phyloP scores from a whole-genome alignment of 1,284 basidiomycete genomes.

The Apiotrichum porosum region DNA sequence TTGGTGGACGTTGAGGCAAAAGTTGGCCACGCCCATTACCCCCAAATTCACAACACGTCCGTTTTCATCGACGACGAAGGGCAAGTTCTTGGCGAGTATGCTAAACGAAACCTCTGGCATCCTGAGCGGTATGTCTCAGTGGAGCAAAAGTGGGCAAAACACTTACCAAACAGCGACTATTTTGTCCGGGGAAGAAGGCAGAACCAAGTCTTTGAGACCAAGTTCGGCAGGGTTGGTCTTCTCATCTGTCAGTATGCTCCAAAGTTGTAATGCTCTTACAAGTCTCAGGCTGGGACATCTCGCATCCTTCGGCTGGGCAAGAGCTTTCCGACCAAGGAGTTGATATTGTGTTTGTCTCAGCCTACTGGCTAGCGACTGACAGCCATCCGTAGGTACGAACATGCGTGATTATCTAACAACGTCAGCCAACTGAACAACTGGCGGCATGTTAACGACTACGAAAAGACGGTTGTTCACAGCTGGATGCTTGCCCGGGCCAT shows the following conservation, averaged over 20 bases:
- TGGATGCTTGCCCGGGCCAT: conserved; percentile 33
- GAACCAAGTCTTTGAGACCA: conserved; percentile 36
- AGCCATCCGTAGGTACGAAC: conserved; percentile 38
- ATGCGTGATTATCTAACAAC: too few relatives aligned
- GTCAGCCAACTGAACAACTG: too few relatives aligned
- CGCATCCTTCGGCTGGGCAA: conserved; percentile 39
- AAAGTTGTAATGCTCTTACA: too few relatives aligned
- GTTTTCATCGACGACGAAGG: conserved; percentile 41
- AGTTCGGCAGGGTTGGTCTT: conserved; percentile 17
- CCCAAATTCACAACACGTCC: conserved; percentile 35
- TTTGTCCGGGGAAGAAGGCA: conserved; percentile 32
- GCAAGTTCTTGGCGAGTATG: conserved; percentile 30
- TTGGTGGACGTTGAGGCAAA: too few relatives aligned
- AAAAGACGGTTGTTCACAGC: conserved; percentile 28
- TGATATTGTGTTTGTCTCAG: conserved; percentile 43
- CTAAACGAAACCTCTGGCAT: conserved; percentile 48
- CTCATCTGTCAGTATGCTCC: neutral
- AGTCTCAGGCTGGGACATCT: too few relatives aligned
- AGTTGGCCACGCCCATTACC: neutral
- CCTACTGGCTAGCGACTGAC: conserved; percentile 45
- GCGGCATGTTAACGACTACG: conserved; percentile 23
- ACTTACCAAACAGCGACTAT: conserved; percentile 31
- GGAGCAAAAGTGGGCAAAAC: neutral
- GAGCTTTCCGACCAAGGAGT: conserved; percentile 36
- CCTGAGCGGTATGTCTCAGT: conserved; percentile 38